phyloP scores from a whole-genome alignment of 441 rosid species.

The Euphorbia corollata region DNA sequence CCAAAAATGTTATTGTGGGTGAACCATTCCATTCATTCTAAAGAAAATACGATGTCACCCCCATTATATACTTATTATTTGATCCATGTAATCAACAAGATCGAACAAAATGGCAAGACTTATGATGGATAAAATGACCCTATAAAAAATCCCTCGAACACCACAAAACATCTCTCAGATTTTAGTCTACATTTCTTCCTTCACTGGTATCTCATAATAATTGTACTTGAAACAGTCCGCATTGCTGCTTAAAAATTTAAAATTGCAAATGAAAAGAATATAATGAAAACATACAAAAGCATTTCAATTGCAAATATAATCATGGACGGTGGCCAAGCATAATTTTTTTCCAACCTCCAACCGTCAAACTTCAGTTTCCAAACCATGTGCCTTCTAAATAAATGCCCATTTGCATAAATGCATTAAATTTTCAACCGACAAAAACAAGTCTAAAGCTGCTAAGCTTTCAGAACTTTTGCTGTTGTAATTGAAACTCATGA shows the following conservation, averaged over 20 bases:
- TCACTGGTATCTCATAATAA: not conserved
- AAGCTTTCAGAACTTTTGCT: too few relatives aligned
- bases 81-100: not conserved
- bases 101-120: not conserved
- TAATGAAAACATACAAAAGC: not conserved
- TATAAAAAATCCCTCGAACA: not conserved
- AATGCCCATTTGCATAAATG: too few relatives aligned
- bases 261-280: not conserved
- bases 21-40: conserved; percentile 10
- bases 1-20: conserved; percentile 18
- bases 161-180: not conserved
- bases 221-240: not conserved
- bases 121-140: not conserved
- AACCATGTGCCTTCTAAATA: not conserved
- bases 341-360: not conserved
- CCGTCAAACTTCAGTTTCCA: not conserved
- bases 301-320: too few relatives aligned
- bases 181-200: not conserved
- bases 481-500: too few relatives aligned
- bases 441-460: too few relatives aligned
- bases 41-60: not conserved
- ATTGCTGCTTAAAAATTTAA: not conserved
- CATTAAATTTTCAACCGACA: too few relatives aligned
- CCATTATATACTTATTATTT: not conserved
- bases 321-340: not conserved